Conservation (phyloP, 768 basidiomycete genomes). For the Botryobasidium botryosum region DNA sequence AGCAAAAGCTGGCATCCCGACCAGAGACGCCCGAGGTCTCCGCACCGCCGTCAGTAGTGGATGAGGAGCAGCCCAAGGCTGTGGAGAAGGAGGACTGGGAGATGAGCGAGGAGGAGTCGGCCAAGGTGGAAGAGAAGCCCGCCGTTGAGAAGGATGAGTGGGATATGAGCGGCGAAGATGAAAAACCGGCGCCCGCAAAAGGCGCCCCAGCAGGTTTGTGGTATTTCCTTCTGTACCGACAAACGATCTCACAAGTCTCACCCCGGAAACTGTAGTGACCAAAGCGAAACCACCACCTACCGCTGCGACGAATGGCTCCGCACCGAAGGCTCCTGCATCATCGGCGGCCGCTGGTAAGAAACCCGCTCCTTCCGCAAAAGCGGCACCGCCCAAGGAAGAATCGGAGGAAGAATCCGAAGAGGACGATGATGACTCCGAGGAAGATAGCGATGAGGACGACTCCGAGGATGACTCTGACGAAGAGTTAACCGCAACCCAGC, state of each 20-base stretch:
- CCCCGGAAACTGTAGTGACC: not conserved
- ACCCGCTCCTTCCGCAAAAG: constrained; percentile 16
- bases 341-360: constrained; percentile 14
- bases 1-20: constrained; percentile 6
- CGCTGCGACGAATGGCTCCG: not conserved
- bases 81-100: constrained; percentile 22
- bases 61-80: constrained; percentile 22
- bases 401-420: constrained; percentile 33
- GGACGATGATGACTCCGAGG: constrained; percentile 23
- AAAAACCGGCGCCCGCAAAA: constrained; percentile 28
- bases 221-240: no score
- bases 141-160: constrained; percentile 28
- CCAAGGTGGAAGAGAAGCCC: constrained; percentile 20
- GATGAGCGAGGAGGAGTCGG: constrained; percentile 19
- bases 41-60: constrained; percentile 5
- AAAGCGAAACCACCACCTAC: no score
- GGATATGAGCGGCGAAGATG: constrained; percentile 51
- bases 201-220: no score
- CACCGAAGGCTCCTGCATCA: constrained; percentile 3
- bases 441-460: constrained; percentile 29
- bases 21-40: not conserved
- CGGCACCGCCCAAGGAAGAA: constrained; percentile 18
- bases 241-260: no score
- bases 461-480: constrained; percentile 21
- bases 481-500: constrained; percentile 44